Conservation (phyloP, 441 rosid species). For the Macaranga tanarius region DNA sequence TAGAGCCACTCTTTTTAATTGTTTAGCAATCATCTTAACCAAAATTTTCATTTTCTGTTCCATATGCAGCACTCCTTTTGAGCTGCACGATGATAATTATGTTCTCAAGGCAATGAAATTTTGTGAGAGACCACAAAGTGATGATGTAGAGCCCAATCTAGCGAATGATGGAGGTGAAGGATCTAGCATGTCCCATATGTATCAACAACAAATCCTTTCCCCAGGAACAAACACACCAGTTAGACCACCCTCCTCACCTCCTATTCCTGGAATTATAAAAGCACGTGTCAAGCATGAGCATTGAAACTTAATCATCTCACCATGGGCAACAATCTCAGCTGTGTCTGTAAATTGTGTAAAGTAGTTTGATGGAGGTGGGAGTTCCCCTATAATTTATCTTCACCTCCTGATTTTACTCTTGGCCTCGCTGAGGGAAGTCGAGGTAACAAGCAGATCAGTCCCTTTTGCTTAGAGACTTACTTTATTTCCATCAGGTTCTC, state of each 20-base stretch:
- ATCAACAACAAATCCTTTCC: conserved; percentile 44
- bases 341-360: conserved; percentile 66
- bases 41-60: background rate
- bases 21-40: background rate
- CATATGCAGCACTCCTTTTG: conserved; percentile 85
- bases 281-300: conserved; percentile 77
- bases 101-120: conserved; percentile 95
- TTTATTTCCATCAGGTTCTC: conserved; percentile 22
- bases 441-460: conserved; percentile 26
- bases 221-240: conserved; percentile 34
- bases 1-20: background rate
- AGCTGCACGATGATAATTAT: conserved; percentile 95
- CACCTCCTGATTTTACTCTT: conserved; percentile 16
- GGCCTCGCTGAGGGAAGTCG: conserved; percentile 12
- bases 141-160: conserved; percentile 35
- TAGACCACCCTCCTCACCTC: conserved; percentile 59
- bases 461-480: conserved; percentile 23
- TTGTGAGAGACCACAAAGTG: conserved; percentile 54
- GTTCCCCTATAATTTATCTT: conserved; percentile 11
- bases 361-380: conserved; percentile 40
- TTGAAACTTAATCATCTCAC: conserved; percentile 35
- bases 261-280: conserved; percentile 66
- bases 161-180: conserved; percentile 51
- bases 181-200: conserved; percentile 47
- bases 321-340: conserved; percentile 28